Base-by-base conservation (phyloP, 2,329 filamentous ascomycete species). In the Meredithiella fracta region DNA sequence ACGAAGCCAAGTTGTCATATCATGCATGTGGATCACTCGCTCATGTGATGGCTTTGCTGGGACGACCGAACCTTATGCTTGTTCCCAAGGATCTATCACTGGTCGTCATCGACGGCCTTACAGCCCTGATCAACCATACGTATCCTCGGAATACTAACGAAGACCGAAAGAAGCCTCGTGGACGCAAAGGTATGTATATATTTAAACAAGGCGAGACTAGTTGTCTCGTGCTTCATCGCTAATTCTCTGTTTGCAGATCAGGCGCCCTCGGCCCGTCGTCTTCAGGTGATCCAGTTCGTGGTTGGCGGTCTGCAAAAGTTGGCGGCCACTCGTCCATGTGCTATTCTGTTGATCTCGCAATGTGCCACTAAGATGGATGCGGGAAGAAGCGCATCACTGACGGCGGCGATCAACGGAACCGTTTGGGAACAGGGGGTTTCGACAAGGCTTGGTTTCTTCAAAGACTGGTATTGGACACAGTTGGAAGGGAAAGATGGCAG, bases 341-440 rank as follows among this genome's bases (percentile, higher is more conserved):
- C 87, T 23, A 73, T 94, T 44, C 72, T 95, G 2, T 66, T 92
- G 20, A 74, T 89, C 51, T 88, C 82, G 38, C 89, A 94, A 65
- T 87, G 85, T 58, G 84, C 83, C 44, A 94, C 87, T n/a, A 85
- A 82, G 61, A 83, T 94, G 69, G 81, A 84, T 60, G 73, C 73
- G 3, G 82, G 77, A 60, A 74, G 71, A 61, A 77, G 74, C 61
- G 85, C 89, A 14, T 77, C 83, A 9, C 71, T 97, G 51, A 77
- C 83, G 54, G 85, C 89, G 15, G 80, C 86, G 42, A 74, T 96
- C 60, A 83, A 83, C 57, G 82, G 85, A 14, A 74, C 74, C 20
- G 79, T 85, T 44, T 96, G 90, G 90, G 89, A 95, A 59, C 80
- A 79, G 60, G 83, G 81, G 31, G 72, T 95, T 38, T 78, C 80